A percentile compares a stretch with the other conserved stretches of the same genome.
Evolutionary conservation across 495 filamentous ascomycete species (phyloP).

Genomic region (Aspergillus nidulans): DNA sequence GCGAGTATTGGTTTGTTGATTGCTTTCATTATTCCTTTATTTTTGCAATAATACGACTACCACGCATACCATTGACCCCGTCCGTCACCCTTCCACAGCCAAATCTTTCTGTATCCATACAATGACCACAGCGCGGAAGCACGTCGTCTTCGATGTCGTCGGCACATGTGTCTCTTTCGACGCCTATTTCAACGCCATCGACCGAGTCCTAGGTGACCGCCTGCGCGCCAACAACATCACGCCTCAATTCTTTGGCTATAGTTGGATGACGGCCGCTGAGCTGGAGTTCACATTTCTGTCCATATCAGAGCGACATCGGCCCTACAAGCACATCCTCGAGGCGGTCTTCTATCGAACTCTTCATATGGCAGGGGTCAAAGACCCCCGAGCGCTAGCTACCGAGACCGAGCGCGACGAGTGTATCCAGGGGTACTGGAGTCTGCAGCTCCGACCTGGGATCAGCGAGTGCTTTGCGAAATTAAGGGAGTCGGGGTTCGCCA

Average conservation of each 20-base stretch:
- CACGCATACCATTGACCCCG: too few relatives aligned
- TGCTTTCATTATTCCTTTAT: too few relatives aligned
- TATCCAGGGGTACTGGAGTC: constrained; percentile 26
- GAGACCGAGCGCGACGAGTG: constrained; percentile 30
- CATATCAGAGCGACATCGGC: constrained; percentile 34
- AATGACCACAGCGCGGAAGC: constrained; percentile 17
- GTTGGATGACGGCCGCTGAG: constrained; percentile 40
- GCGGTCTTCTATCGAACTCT: constrained; percentile 40
- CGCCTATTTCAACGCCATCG: constrained; percentile 30
- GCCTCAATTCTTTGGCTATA: constrained; percentile 33
- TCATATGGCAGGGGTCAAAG: constrained; percentile 31
- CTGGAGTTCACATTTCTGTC: constrained; percentile 39
- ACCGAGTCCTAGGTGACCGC: constrained; percentile 22
- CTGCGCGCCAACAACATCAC: constrained; percentile 30
- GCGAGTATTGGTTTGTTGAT: too few relatives aligned
- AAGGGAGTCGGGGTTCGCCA: constrained; percentile 30
- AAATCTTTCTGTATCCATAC: not conserved
- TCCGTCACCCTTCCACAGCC: too few relatives aligned
- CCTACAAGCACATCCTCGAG: constrained; percentile 29
- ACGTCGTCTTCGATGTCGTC: constrained; percentile 43
- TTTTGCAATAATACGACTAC: too few relatives aligned
- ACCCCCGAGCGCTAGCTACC: constrained; percentile 32
- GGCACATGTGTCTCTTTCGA: constrained; percentile 42
- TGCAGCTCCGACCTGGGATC: constrained; percentile 26
- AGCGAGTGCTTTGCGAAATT: constrained; percentile 30